Evolutionary conservation across 1,139 yeast species (phyloP), one percentile per base, ranked within the genome.

Genomic region (Taiozyma sp.): DNA sequence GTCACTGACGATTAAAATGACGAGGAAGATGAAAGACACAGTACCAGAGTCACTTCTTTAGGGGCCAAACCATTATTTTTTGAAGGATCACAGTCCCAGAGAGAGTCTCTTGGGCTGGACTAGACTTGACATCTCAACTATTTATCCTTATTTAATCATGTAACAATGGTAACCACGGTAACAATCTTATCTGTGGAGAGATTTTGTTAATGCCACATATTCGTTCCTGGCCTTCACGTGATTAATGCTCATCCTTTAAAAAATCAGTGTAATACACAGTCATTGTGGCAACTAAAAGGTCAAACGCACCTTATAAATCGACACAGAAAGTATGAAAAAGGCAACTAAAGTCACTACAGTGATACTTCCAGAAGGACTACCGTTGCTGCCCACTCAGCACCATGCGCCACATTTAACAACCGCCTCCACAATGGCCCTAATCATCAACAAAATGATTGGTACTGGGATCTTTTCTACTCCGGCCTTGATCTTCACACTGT

Each of bases 401-500:
- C 42, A 21, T 40, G 26, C 43, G 3, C 61, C 57, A 16, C 62
- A 58, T 43, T 53, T 60, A 2, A 56, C 53, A 3, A 47, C 55
- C 2, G 32, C 45, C 5, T 55, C 59, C 66, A 58, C 55, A 74
- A 59, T 59, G 63, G 54, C 63, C 5, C 68, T 76, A 34, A 75
- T 76, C 42, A 74, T 75, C 52, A 76, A 76, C 61, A 76, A 75
- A 56, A 76, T 76, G 76, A 71, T 76, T 6, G 81, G 81, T 0
- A 76, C 81, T 0, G 81, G 80, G 1, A 75, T 76, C 29, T 76
- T 75, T 58, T 72, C 72, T 64, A 76, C 77, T 16, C 81, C 81
- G 0, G 69, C 79, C 1, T 70, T 76, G 44, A 75, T 76, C 22
- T 74, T 73, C 55, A 70, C 71, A 47, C 65, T 75, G 44, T 66